Base-by-base conservation (phyloP, 1,284 basidiomycete genomes). In the Cryptococcus sp. region DNA sequence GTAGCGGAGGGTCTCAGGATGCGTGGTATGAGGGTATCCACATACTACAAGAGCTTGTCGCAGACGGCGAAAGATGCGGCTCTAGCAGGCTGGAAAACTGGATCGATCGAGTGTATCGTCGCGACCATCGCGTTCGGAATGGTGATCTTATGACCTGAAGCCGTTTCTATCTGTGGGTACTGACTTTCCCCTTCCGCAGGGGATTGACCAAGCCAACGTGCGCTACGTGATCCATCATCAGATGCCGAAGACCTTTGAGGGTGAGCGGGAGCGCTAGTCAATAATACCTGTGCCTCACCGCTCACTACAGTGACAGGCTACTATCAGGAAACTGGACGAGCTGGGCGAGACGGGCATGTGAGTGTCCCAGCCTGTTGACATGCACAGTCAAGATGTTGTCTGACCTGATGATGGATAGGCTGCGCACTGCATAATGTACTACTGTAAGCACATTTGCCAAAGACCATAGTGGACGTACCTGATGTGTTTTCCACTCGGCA, bases 301-400 rank as follows among this genome's bases (percentile, higher is more conserved):
- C 50, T 55, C 5, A 55, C 39, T 18, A 36, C 21, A 46, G 24
- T 24, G 42, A 9, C 53, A 89, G 89, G 88, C 0, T 93, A 87
- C 74, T 93, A 93, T 70, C 91, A 93, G 71, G 90, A 93, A 72
- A 92, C 89, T 51, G 89, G 89, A 36, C 81, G 89, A 57, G 91
- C 87, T 43, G 91, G 90, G n/a, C 81, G 91, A 53, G 89, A 93
- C 72, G 88, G 88, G 39, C 76, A 81, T 61, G 88, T 89, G 64
- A 70, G 83, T 78, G 24, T 4, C 9, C 5, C 4, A 33, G 9
- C 5, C 9, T 33, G 28, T 33, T 9, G 9, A 4, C 28, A 33
- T 33, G 28, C 28, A 9, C 28, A 33, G 5, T 33, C 4, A 33
- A 33, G 5, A 33, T 16, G 37, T 42, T 58, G 37, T n/a, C 59